These are phyloP conservation scores for Calonectria pseudoturangicola DNA, from an alignment of 2,329 filamentous ascomycete genomes.

Conservation along the genomic window DNA sequence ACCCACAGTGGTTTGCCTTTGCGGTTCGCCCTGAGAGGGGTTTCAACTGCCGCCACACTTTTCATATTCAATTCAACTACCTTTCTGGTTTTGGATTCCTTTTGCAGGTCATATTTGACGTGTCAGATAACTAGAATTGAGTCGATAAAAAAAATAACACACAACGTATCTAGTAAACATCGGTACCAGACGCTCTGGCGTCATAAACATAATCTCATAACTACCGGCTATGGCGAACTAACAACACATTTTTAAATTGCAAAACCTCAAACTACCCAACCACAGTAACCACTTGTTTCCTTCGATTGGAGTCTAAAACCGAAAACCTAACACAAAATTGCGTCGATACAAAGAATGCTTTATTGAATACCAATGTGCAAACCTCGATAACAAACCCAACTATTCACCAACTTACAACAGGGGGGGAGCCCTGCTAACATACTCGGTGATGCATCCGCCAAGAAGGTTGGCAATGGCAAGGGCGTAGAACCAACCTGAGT, in stretches of 20 bases:
- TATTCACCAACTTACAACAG: not conserved
- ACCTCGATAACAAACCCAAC: no score
- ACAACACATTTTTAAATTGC: not conserved
- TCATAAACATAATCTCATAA: slow-evolving; percentile 23
- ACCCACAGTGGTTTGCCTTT: no score
- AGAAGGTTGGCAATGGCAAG: slow-evolving; percentile 45
- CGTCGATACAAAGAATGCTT: not conserved
- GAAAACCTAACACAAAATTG: not conserved
- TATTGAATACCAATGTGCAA: not conserved
- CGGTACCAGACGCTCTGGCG: not conserved
- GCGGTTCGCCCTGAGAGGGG: no score
- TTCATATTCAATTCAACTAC: no score
- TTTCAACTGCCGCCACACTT: no score
- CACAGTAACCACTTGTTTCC: not conserved
- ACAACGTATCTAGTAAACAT: no score
- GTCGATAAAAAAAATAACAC: no score
- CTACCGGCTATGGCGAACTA: not conserved
- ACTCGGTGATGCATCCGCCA: slow-evolving; percentile 40
- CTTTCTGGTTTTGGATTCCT: no score
- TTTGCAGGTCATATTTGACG: no score
- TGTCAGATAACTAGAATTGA: no score
- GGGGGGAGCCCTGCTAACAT: slow-evolving; percentile 33
- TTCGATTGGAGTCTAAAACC: no score
- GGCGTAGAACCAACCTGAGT: slow-evolving; percentile 46
- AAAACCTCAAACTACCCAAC: not conserved